These are phyloP conservation scores for Bryopsis sp. DNA, from an alignment of 139 green algal genomes.

Conservation along the genomic window DNA sequence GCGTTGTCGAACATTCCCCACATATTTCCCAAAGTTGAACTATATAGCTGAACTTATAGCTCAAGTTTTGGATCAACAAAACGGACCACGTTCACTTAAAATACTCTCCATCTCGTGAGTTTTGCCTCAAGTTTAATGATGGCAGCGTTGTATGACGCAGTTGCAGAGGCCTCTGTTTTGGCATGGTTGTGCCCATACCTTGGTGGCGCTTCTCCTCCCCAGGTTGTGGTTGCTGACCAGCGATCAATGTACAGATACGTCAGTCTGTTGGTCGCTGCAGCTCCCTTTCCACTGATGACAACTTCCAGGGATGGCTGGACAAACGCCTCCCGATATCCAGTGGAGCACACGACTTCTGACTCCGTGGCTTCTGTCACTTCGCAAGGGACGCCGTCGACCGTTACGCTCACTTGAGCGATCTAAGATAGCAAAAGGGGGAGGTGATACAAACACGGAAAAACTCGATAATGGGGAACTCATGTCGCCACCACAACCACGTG, in stretches of 20 bases:
- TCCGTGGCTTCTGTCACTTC: neutral
- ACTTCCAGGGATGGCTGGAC: neutral
- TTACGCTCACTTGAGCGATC: constrained; percentile 2
- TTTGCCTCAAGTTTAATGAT: too few species aligned
- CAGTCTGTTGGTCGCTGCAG: neutral
- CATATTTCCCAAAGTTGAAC: too few species aligned
- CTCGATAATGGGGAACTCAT: neutral
- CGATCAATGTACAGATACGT: constrained; percentile 27
- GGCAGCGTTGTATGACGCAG: too few species aligned
- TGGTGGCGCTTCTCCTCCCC: constrained; percentile 43
- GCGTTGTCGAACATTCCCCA: too few species aligned
- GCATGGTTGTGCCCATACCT: too few species aligned
- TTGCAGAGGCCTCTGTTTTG: too few species aligned
- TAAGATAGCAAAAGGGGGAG: neutral
- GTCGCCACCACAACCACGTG: too few species aligned
- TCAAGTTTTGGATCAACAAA: too few species aligned
- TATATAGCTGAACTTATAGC: too few species aligned
- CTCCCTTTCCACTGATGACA: neutral
- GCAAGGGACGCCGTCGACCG: constrained; percentile 21
- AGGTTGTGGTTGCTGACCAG: constrained; percentile 47
- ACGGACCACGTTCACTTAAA: too few species aligned
- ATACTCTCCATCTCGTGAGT: too few species aligned
- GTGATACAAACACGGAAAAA: neutral
- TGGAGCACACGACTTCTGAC: constrained; percentile 13
- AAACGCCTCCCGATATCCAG: neutral